Base-by-base conservation (phyloP, 2,329 filamentous ascomycete genomes). In the Rhynchosporium agropyri region DNA sequence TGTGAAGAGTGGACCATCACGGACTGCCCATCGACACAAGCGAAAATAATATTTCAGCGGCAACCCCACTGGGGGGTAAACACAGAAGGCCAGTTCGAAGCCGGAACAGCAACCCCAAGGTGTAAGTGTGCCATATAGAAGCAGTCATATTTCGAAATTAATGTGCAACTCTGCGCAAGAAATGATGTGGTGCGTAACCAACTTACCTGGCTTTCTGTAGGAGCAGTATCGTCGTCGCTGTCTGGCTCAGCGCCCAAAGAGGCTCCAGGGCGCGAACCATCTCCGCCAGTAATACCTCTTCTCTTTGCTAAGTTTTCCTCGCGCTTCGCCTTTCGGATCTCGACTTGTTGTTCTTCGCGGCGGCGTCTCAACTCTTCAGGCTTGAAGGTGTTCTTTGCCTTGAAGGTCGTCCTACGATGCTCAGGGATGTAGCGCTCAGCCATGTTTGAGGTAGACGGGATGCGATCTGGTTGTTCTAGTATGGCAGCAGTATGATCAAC, bases 381-480 rank as follows among this genome's bases (percentile, higher is more conserved):
- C 87, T 97, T 97, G 85, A 99, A 98, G 75, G 92, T 92, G 80
- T 91, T 94, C 86, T 97, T 97, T 61, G 95, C 95, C 89, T 99
- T 99, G 89, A 97, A 99, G 83, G 97, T 93, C 70, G 92, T 97
- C 77, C 95, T 93, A 79, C 95, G 92, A 84, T 99, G 95, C 83
- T 99, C 95, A 78, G 95, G 95, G 76, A 99, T 99, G 83, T 97
- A 99, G 76, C 95, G 91, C 79, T 99, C 95, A 79, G 95, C 90
- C 95, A 99, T 99, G 60, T 49, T 72, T 74, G 70, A 64, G 69
- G 65, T 66, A 43, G 64, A 43, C 48, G 46, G 43, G 61, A 58
- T 61, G 54, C 61, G 55, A 58, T 62, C 46, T 62, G 8, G 42
- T 61, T 53, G 60, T 45, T 60, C 42, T 28, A 53, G 54, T 45